phyloP scores from a whole-genome alignment of 257 asterid genomes.

The Solanum chmielewskii region DNA sequence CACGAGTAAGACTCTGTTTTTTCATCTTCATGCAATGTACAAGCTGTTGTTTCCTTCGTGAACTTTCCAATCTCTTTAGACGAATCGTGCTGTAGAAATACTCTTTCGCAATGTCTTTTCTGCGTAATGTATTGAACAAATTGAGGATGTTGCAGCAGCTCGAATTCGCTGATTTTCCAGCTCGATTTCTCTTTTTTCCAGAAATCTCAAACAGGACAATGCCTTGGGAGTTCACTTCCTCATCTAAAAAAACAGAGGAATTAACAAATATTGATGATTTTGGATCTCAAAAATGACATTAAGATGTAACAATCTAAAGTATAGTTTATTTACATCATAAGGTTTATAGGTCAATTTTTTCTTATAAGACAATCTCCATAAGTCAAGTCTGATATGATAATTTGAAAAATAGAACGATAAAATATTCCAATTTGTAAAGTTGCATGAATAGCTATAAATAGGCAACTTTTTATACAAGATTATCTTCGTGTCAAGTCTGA shows the following conservation, averaged over 20 bases:
- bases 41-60: conserved; percentile 9
- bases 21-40: conserved; percentile 34
- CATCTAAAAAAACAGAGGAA: not conserved
- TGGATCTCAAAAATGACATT: not conserved
- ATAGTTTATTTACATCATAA: not conserved
- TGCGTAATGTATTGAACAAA: conserved; percentile 5
- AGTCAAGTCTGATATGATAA: not conserved
- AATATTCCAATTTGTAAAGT: not conserved
- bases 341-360: not conserved
- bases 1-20: conserved; percentile 27
- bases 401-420: not conserved
- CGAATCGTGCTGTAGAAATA: conserved; percentile 33
- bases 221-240: not conserved
- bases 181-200: not conserved
- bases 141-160: conserved; percentile 29
- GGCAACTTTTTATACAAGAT: not conserved
- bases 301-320: not conserved
- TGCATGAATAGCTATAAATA: not conserved
- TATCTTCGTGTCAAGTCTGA: not conserved
- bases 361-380: not conserved
- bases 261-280: not conserved
- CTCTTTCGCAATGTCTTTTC: conserved; percentile 31
- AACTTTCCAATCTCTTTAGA: conserved; percentile 19
- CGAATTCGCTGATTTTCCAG: not conserved
- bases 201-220: not conserved